A percentile compares a stretch with the other conserved stretches of the same genome.
Evolutionary conservation across 2,329 filamentous ascomycete species (phyloP).

Genomic region (Pezicula neosporulosa): DNA sequence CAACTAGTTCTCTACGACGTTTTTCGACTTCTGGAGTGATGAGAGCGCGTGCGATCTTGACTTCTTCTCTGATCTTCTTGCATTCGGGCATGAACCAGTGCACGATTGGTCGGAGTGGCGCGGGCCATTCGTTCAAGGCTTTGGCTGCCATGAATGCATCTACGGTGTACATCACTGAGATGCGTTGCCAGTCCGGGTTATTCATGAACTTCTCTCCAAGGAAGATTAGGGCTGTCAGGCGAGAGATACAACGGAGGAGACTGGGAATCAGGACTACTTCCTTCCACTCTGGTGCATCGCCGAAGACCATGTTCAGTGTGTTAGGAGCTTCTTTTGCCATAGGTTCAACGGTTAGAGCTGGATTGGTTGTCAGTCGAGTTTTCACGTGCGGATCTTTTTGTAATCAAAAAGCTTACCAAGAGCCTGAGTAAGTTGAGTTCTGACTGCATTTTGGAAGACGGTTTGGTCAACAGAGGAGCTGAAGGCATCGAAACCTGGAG

Average conservation of each 20-base stretch:
- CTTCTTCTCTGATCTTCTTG: slow-evolving; percentile 32
- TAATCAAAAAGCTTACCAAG: slow-evolving; percentile 15
- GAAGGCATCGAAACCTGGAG: slow-evolving; percentile 30
- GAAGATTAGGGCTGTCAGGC: slow-evolving; percentile 47
- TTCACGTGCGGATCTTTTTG: no score
- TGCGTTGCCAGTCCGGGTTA: slow-evolving; percentile 42
- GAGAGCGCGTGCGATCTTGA: slow-evolving; percentile 33
- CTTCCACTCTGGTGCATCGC: slow-evolving; percentile 35
- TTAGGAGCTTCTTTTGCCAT: slow-evolving; percentile 32
- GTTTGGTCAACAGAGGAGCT: slow-evolving; percentile 21
- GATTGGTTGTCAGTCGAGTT: not conserved
- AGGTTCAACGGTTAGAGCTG: slow-evolving; percentile 28
- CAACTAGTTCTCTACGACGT: slow-evolving; percentile 7
- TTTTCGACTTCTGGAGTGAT: slow-evolving; percentile 21
- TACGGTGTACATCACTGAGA: slow-evolving; percentile 39
- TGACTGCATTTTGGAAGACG: slow-evolving; percentile 27
- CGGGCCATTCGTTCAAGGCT: slow-evolving; percentile 37
- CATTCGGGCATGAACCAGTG: slow-evolving; percentile 41
- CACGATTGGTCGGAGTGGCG: slow-evolving; percentile 35
- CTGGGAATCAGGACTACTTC: slow-evolving; percentile 31
- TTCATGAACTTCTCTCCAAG: slow-evolving; percentile 41
- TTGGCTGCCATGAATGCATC: slow-evolving; percentile 33
- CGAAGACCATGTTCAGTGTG: slow-evolving; percentile 30
- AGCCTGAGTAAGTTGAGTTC: slow-evolving; percentile 31
- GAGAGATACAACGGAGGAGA: slow-evolving; percentile 41